Evolutionary conservation across 225 moss, liverwort and hornwort species (phyloP), one percentile per base, ranked within the genome.

Genomic region (Pleurozium schreberi): DNA sequence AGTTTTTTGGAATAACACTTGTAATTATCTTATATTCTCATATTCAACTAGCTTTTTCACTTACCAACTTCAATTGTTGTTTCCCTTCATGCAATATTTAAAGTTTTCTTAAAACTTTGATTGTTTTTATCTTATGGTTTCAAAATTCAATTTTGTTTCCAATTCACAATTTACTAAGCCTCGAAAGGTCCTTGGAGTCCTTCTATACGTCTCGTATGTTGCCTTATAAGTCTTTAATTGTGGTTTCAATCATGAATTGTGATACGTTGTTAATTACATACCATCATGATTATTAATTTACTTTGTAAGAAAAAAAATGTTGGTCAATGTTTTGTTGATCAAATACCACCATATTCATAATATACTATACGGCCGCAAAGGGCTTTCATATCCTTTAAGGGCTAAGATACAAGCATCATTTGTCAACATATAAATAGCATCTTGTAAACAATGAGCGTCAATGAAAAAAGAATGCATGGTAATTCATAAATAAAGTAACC

Each of bases 21-120:
- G 6, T 8, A 30, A 42, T 42, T 42, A 59, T 30, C 42, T 20
- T 59, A 30, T 12, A 40, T 80, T 59, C 30, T 28, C 1, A 12
- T 40, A 30, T 59, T 59, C 18, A 30, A 80, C 5, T 0, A 8
- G 0, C 5, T 18, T 5, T n/a, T 42, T 80, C 8, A 28, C 6
- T 31, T 60, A 60, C 3, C 8, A 42, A 80, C 9, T 59, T 30
- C 2, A 59, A 59, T 27, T 80, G 4, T 42, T 59, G 42, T 42
- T 40, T 80, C 0, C 11, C 16, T 58, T 58, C 22, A 18, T n/a
- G 3, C 18, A 59, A 42, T 30, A 13, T 12, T 80, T 19, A 12
- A n/a, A 25, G 8, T 40, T 42, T 58, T 80, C 2, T 28, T 25
- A 7, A 4, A 58, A 18, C 1, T 58, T 40, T 40, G 3, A 28